Base-by-base conservation (phyloP, 106 monocot species). In the Gastrodia elata region DNA sequence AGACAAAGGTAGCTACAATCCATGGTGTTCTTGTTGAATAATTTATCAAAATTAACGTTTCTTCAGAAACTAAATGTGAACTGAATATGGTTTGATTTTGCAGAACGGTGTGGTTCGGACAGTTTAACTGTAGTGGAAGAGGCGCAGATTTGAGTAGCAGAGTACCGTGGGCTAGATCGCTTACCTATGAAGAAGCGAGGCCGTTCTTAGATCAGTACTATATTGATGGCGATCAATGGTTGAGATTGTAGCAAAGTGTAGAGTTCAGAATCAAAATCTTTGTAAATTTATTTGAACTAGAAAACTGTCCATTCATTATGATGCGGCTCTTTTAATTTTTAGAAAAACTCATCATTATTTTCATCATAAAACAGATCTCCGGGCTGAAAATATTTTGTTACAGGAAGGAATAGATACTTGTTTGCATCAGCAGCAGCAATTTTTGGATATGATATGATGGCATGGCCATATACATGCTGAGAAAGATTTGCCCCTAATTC, bases 21-120 rank as follows among this genome's bases (percentile, higher is more conserved):
- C 20, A 67, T 67, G 1, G 34, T 0, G 3, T 34, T 35, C 34
- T 18, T 38, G 16, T 39, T 57, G 24, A 57, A 57, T 3, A 57
- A 25, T 57, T 57, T 57, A 57, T 9, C 22, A 22, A 55, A 55
- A 55, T 1, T 22, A 55, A n/a, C 15, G 52, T 55, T 8, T 4
- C 65, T 25, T 6, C 1, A n/a, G 22, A 40, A 24, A 39, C 25
- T 34, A 16, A 70, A 24, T 41, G 8, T 15, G 8, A 16, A 42
- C 49, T 72, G 18, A 46, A 52, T 34, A 33, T 33, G 48, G 24
- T 33, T 58, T 58, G 37, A 33, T 13, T 34, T 32, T 38, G 38
- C 87, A 95, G 94, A 36, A 87, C 91, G 14, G 94, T 57, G 0
- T 83, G 64, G 82, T 95, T 91, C 40, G 94, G 91, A 68, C 86